Conservation (phyloP, 2,329 filamentous ascomycete genomes). For the Pseudogymnoascus sp. region DNA sequence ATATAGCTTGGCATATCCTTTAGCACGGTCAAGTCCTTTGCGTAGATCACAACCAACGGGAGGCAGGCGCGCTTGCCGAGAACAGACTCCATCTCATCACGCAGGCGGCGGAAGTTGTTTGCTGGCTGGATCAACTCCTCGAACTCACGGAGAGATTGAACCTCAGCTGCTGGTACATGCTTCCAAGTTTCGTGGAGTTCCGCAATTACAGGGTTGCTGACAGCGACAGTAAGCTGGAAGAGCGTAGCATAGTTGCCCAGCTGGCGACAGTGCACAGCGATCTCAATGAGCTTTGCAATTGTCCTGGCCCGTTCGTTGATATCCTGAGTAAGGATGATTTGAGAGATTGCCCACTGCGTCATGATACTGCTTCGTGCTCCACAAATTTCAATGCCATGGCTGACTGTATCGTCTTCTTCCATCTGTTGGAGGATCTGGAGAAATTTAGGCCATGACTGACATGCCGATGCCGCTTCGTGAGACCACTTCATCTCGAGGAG, state of each 20-base stretch:
- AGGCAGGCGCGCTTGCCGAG: constrained; percentile 65
- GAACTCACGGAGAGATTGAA: constrained; percentile 59
- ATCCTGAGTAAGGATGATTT: constrained; percentile 66
- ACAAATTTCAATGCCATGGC: constrained; percentile 66
- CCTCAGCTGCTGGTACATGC: constrained; percentile 58
- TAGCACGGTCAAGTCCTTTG: constrained; percentile 76
- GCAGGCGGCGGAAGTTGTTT: constrained; percentile 69
- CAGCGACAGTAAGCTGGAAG: constrained; percentile 70
- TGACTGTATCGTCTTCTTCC: constrained; percentile 6
- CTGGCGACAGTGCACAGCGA: constrained; percentile 66
- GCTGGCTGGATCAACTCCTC: constrained; percentile 69
- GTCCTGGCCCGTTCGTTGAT: constrained; percentile 67
- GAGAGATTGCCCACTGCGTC: constrained; percentile 79
- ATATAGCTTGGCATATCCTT: constrained; percentile 71
- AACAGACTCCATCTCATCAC: constrained; percentile 69
- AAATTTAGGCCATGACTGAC: constrained; percentile 76
- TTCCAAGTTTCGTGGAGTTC: constrained; percentile 65
- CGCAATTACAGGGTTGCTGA: constrained; percentile 65
- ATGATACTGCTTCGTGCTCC: constrained; percentile 83
- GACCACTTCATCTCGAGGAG: constrained; percentile 73
- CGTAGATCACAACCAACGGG: constrained; percentile 77
- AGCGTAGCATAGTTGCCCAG: constrained; percentile 80
- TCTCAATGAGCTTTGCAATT: constrained; percentile 76
- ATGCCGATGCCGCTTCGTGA: constrained; percentile 59
- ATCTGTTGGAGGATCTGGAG: constrained; percentile 63